Conservation (phyloP, 176 grass and related monocot genomes). For the Raddia guianensis region DNA sequence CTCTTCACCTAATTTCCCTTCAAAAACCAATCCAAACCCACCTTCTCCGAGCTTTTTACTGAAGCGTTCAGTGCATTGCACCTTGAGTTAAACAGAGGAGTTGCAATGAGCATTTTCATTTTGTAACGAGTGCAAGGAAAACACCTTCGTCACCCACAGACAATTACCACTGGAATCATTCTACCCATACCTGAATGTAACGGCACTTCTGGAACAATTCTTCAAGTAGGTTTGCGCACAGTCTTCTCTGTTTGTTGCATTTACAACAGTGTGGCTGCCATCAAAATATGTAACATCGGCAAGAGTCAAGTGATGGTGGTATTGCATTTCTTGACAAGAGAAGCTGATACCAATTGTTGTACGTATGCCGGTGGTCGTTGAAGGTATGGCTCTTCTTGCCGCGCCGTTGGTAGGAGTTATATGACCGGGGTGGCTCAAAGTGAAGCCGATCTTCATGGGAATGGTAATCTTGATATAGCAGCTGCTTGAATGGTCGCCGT, state of each 20-base stretch:
- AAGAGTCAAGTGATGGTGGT: constrained; percentile 50
- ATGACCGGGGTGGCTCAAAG: too few species aligned
- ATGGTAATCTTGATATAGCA: too few species aligned
- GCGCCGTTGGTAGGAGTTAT: too few species aligned
- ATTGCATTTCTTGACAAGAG: constrained; percentile 50
- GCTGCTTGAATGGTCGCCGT: too few species aligned
- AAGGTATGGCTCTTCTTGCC: too few species aligned
- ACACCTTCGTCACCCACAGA: constrained; percentile 31
- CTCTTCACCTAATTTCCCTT: constrained; percentile 43
- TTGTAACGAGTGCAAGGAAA: constrained; percentile 39
- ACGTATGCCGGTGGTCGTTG: too few species aligned
- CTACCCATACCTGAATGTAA: constrained; percentile 8
- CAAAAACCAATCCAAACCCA: constrained; percentile 42
- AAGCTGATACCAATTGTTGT: too few species aligned
- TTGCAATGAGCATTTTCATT: constrained; percentile 37
- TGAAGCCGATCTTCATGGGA: too few species aligned
- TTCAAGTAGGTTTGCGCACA: constrained; percentile 49
- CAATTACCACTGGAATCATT: constrained; percentile 30
- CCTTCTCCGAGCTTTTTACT: constrained; percentile 47
- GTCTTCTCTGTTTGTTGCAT: constrained; percentile 26
- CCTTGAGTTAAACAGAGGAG: constrained; percentile 50
- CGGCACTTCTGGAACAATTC: constrained; percentile 49
- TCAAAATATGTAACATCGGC: constrained; percentile 53
- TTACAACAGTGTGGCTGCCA: constrained; percentile 14
- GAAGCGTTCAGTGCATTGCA: constrained; percentile 33